Conservation (phyloP, 371 early-diverging fungal genomes). For the Mucor circinelloides region DNA sequence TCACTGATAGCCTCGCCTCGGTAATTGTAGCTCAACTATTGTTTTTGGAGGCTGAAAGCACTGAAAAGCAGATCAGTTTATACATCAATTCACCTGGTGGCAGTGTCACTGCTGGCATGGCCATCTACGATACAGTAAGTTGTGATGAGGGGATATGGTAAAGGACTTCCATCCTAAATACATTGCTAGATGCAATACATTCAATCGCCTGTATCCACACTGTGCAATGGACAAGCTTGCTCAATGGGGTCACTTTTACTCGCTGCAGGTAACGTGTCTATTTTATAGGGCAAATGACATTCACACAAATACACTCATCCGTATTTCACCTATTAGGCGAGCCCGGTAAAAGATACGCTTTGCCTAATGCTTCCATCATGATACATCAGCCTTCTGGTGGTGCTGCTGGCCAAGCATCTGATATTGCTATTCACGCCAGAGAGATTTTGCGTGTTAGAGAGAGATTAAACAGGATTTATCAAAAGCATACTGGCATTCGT, state of each 20-base stretch:
- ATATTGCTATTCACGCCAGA: conserved; percentile 96
- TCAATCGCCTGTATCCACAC: conserved; percentile 89
- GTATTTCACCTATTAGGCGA: conserved; percentile 54
- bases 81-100: conserved; percentile 98
- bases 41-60: conserved; percentile 94
- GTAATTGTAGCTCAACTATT: conserved; percentile 93
- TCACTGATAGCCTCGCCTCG: conserved; percentile 82
- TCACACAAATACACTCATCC: neutral
- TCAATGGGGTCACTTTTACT: conserved; percentile 97
- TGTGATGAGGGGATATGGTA: neutral
- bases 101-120: conserved; percentile 95
- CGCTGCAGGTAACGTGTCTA: conserved; percentile 65
- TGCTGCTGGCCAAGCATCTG: conserved; percentile 95
- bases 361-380: conserved; percentile 96
- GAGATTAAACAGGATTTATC: conserved; percentile 85
- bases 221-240: conserved; percentile 97
- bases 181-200: conserved; percentile 62
- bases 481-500: conserved; percentile 83
- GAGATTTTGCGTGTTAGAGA: conserved; percentile 93
- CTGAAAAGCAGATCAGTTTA: conserved; percentile 88
- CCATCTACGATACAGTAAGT: conserved; percentile 87
- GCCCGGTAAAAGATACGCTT: conserved; percentile 83
- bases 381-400: conserved; percentile 98
- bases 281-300: neutral
- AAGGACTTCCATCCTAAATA: neutral